Evolutionary conservation across 2,329 filamentous ascomycete genomes (phyloP).

Genomic region (Ophiostoma himal-ulmi): DNA sequence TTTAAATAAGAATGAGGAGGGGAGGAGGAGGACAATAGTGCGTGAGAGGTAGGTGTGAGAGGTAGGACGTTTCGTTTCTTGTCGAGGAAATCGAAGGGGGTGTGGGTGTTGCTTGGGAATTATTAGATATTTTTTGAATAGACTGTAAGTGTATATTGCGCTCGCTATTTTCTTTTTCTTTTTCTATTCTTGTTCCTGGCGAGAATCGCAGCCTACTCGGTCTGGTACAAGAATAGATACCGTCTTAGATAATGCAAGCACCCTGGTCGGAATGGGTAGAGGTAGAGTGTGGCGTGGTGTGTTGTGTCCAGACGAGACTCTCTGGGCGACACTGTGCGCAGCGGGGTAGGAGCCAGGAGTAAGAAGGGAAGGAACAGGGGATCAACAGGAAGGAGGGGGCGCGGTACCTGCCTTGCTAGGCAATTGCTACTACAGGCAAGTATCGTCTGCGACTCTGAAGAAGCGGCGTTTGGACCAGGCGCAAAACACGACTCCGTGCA

Average conservation of each 20-base stretch:
- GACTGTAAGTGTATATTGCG: slow-evolving; percentile 17
- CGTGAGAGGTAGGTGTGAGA: neutral
- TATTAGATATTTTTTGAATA: neutral
- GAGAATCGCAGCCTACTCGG: slow-evolving; percentile 6
- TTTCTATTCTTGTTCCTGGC: slow-evolving; percentile 20
- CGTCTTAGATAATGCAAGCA: slow-evolving; percentile 17
- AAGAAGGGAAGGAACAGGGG: neutral
- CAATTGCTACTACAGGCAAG: neutral
- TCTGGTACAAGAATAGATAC: slow-evolving; percentile 15
- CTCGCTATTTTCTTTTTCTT: slow-evolving; percentile 16
- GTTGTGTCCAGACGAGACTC: neutral
- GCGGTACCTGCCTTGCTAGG: slow-evolving; percentile 6
- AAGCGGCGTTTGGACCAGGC: neutral
- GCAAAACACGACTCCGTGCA: neutral
- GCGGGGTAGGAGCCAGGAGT: slow-evolving; percentile 15
- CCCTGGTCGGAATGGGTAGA: slow-evolving; percentile 18
- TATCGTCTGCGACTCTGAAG: neutral
- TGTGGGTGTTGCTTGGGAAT: slow-evolving; percentile 20
- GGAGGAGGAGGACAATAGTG: neutral
- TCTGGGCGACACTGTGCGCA: slow-evolving; percentile 6
- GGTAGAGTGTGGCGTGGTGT: slow-evolving; percentile 27
- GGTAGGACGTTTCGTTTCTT: neutral
- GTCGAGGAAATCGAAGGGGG: slow-evolving; percentile 10
- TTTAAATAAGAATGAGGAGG: neutral
- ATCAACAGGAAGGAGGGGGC: neutral